Evolutionary conservation across 805 yeast genomes (phyloP).

Genomic region (Kregervanrija fluxuum): DNA sequence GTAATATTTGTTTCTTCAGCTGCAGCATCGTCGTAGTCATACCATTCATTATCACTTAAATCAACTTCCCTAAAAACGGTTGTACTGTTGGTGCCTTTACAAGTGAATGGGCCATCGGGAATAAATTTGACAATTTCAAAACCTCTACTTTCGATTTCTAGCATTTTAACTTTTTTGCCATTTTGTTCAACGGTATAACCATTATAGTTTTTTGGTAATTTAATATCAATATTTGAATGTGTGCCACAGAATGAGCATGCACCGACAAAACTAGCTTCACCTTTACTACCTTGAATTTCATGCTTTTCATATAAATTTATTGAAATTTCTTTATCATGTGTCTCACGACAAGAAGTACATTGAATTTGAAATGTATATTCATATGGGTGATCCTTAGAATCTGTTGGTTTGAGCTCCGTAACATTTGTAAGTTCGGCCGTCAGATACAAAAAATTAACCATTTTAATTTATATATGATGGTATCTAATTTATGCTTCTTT

Average conservation of each 20-base stretch:
- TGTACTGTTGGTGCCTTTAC: conserved; percentile 39
- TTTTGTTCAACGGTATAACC: conserved; percentile 33
- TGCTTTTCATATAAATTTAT: conserved; percentile 62
- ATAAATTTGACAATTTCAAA: conserved; percentile 61
- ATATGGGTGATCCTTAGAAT: conserved; percentile 53
- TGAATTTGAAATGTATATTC: conserved; percentile 67
- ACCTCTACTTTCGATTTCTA: conserved; percentile 83
- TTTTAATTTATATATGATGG: conserved; percentile 1
- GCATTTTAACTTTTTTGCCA: conserved; percentile 38
- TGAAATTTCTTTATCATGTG: conserved; percentile 61
- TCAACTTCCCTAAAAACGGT: conserved; percentile 39
- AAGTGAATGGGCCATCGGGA: conserved; percentile 55
- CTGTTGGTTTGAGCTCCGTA: conserved; percentile 42
- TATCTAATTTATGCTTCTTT: too few relatives aligned
- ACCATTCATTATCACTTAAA: conserved; percentile 81
- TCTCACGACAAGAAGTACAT: conserved; percentile 76
- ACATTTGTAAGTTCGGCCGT: conserved; percentile 31
- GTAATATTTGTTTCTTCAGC: conserved; percentile 75
- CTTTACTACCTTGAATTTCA: conserved; percentile 64
- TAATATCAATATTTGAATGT: conserved; percentile 18
- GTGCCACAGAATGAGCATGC: conserved; percentile 27
- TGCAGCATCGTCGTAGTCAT: conserved; percentile 86
- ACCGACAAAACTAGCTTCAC: conserved; percentile 78
- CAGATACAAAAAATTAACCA: conserved; percentile 25
- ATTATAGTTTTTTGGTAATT: conserved; percentile 17